Conservation (phyloP, 129 eudicot species). For the Artemisia tridentata region DNA sequence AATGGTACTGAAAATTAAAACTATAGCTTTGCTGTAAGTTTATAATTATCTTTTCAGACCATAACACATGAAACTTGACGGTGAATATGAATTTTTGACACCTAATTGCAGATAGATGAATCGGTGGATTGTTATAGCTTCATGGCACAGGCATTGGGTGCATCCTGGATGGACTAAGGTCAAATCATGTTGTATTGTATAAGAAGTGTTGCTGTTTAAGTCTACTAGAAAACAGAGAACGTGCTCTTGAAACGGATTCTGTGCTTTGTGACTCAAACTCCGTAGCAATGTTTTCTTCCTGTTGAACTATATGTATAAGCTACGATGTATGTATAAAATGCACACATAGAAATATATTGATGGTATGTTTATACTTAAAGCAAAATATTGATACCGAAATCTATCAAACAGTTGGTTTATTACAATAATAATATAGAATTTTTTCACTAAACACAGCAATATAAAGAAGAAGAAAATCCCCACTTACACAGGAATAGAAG, state of each 20-base stretch:
- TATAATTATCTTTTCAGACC: neutral
- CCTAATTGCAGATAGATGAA: slow-evolving; percentile 59
- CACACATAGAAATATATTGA: neutral
- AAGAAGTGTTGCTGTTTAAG: neutral
- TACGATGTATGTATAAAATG: neutral
- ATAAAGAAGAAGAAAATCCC: slow-evolving; percentile 12
- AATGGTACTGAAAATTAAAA: slow-evolving; percentile 36
- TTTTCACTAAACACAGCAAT: slow-evolving; percentile 10
- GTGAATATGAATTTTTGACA: neutral
- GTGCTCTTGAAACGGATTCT: neutral
- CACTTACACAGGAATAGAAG: slow-evolving; percentile 20
- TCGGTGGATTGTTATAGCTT: slow-evolving; percentile 70
- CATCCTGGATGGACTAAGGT: slow-evolving; percentile 55
- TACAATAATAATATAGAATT: slow-evolving; percentile 6
- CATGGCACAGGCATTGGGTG: slow-evolving; percentile 72
- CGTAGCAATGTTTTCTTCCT: neutral
- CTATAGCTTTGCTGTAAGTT: neutral
- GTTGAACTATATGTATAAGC: neutral
- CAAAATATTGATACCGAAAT: too few relatives aligned
- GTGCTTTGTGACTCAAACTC: neutral
- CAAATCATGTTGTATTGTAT: neutral
- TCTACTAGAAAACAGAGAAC: slow-evolving; percentile 3
- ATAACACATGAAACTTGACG: neutral
- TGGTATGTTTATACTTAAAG: slow-evolving; percentile 12
- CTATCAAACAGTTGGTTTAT: slow-evolving; percentile 14